Percentiles rank a stretch among this genome's conserved stretches.
phyloP scores from a whole-genome alignment of 257 asterid species.

The Gardenia jasminoides region DNA sequence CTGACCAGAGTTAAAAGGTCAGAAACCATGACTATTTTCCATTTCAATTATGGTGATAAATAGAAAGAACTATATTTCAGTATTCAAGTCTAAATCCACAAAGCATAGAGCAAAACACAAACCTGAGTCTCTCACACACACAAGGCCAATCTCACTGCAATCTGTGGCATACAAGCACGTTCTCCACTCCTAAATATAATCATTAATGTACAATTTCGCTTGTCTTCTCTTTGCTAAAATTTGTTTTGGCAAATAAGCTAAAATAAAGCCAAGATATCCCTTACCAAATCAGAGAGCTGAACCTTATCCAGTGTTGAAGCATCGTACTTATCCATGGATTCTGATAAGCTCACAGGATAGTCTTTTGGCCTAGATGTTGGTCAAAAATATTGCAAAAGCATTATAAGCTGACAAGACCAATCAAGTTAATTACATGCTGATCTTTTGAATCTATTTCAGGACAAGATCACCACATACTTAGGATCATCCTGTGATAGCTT shows the following conservation, averaged over 20 bases:
- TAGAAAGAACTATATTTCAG: not conserved
- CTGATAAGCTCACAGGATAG: conserved; percentile 41
- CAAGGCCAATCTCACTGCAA: conserved; percentile 89
- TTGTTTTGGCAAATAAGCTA: conserved; percentile 9
- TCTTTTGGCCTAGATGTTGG: conserved; percentile 49
- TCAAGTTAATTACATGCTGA: conserved; percentile 5
- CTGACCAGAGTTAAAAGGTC: not conserved
- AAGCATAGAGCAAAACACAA: conserved; percentile 24
- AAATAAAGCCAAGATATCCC: conserved; percentile 21
- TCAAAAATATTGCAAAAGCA: conserved; percentile 14
- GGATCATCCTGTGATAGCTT: conserved; percentile 64
- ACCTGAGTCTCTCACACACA: conserved; percentile 63
- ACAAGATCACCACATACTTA: conserved; percentile 43
- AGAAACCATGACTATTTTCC: not conserved
- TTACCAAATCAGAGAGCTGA: conserved; percentile 81
- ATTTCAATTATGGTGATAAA: not conserved
- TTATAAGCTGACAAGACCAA: conserved; percentile 13
- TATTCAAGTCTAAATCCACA: conserved; percentile 2
- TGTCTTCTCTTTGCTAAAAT: not conserved
- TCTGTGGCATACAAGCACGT: conserved; percentile 66
- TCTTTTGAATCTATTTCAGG: not conserved
- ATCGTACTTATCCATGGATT: conserved; percentile 42
- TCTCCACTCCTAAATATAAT: conserved; percentile 69
- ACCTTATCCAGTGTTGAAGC: conserved; percentile 51
- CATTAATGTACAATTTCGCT: conserved; percentile 6